Evolutionary conservation across 2,329 filamentous ascomycete species (phyloP), one percentile per base, ranked within the genome.

Genomic region (Fusarium newnesense): DNA sequence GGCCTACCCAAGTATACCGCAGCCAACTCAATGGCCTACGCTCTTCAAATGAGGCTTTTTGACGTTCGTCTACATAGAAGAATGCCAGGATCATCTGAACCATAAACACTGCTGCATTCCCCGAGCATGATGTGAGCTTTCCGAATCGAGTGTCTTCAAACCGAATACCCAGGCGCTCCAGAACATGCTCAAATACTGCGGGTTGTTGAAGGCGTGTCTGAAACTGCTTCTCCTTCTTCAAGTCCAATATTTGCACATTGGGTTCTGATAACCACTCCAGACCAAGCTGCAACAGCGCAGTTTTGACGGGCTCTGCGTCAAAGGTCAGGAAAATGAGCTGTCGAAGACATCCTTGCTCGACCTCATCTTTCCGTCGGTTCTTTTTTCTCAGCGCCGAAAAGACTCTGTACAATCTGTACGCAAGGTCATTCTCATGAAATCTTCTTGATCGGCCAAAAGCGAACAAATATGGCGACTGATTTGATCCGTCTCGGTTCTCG

Each of bases 71-170:
- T 52, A 44, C 65, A 60, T 75, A 72, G 24, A 67, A 73, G 11
- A 70, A 44, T 2, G 70, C 70, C 19, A 73, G 21, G 24, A 61
- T 30, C 9, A 44, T 18, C 36, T 75, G 64, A 6, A 69, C 57
- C 7, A 50, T 64, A 28, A 75, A 75, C 3, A 74, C 70, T 7
- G 64, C 58, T 10, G 64, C 53, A 34, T 72, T 75, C 2, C 73
- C 73, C 1, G 67, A 53, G 12, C 70, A 75, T 36, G 43, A 52
- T 4, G 62, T 46, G 10, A 75, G 24, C 10, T 67, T 69, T 7
- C 73, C 64, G 7, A 75, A 75, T n/a, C 70, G 67, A 34, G 57
- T 64, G 15, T 73, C 72, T 19, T 59, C 60, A 16, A 75, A 75
- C 0, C 67, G 73, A 16, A 74, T 49, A 3, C 73, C 73, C 11